phyloP scores from a whole-genome alignment of 2,329 filamentous ascomycete species.

The Blumeria hordei region DNA sequence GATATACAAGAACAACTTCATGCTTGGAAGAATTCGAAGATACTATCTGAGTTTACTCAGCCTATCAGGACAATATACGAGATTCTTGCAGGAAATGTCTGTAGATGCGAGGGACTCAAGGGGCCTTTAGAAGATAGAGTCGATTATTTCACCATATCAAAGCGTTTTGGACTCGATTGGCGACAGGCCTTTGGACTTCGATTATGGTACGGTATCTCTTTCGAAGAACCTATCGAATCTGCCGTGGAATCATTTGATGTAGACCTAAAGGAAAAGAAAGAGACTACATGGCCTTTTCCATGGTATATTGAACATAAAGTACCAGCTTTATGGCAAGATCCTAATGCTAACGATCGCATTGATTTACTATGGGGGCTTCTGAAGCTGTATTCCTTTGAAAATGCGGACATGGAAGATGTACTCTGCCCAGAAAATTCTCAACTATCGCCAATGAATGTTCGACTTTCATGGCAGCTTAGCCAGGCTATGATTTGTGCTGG shows the following conservation, averaged over 20 bases:
- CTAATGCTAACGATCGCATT: slow-evolving; percentile 32
- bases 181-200: slow-evolving; percentile 77
- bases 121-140: slow-evolving; percentile 56
- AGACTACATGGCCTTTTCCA: slow-evolving; percentile 44
- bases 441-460: slow-evolving; percentile 47
- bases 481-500: slow-evolving; percentile 32
- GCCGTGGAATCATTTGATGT: slow-evolving; percentile 52
- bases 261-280: slow-evolving; percentile 46
- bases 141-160: slow-evolving; percentile 57
- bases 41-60: slow-evolving; percentile 69
- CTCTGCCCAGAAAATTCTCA: slow-evolving; percentile 56
- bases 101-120: slow-evolving; percentile 55
- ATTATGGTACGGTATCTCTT: slow-evolving; percentile 61
- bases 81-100: slow-evolving; percentile 68
- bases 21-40: slow-evolving; percentile 61
- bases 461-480: slow-evolving; percentile 68
- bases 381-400: slow-evolving; percentile 49
- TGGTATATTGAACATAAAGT: slow-evolving; percentile 41
- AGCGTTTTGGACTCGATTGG: slow-evolving; percentile 75
- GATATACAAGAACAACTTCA: slow-evolving; percentile 62
- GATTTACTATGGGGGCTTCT: slow-evolving; percentile 75
- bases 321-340: slow-evolving; percentile 34
- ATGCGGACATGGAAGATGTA: slow-evolving; percentile 38
- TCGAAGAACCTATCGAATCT: slow-evolving; percentile 41
- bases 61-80: slow-evolving; percentile 73